Percentiles rank a stretch among this genome's conserved stretches.
phyloP scores from a whole-genome alignment of 768 basidiomycete genomes.

The Tephrocybe sp. region DNA sequence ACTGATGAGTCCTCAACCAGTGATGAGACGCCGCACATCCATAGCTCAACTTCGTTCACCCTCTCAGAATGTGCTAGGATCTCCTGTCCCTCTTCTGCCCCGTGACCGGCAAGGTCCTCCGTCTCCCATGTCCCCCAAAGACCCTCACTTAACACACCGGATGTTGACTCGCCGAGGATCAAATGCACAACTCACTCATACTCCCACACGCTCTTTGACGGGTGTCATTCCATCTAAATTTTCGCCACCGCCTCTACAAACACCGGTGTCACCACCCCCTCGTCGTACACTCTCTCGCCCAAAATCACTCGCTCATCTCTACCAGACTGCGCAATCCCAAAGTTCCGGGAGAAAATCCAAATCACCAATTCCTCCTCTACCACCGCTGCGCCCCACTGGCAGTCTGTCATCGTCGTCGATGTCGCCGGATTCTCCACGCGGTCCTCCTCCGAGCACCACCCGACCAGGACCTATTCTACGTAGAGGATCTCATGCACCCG shows the following conservation, averaged over 20 bases:
- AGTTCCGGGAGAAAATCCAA: slow-evolving; percentile 11
- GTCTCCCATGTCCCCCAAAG: slow-evolving; percentile 25
- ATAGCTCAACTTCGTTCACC: slow-evolving; percentile 21
- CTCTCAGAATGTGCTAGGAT: slow-evolving; percentile 10
- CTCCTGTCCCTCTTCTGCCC: slow-evolving; percentile 14
- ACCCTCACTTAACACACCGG: slow-evolving; percentile 11
- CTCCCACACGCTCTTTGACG: slow-evolving; percentile 9
- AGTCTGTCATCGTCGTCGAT: no score
- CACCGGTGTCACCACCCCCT: slow-evolving; percentile 1
- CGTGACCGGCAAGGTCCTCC: slow-evolving; percentile 17
- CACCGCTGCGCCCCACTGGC: slow-evolving; percentile 1
- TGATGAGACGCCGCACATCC: slow-evolving; percentile 20
- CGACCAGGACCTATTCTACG: slow-evolving; percentile 21
- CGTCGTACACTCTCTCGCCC: slow-evolving; percentile 10
- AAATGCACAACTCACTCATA: slow-evolving; percentile 21
- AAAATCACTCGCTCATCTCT: slow-evolving; percentile 16
- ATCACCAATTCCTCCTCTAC: slow-evolving; percentile 9
- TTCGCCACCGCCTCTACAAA: not conserved
- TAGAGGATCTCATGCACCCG: slow-evolving; percentile 25
- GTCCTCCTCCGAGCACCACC: slow-evolving; percentile 3
- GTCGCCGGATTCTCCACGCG: slow-evolving; percentile 7
- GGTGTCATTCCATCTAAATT: slow-evolving; percentile 9
- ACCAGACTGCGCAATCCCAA: slow-evolving; percentile 13
- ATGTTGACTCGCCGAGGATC: slow-evolving; percentile 21
- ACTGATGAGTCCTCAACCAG: slow-evolving; percentile 16